Evolutionary conservation across 805 yeast genomes (phyloP).

Genomic region (Candida namnaoensis): DNA sequence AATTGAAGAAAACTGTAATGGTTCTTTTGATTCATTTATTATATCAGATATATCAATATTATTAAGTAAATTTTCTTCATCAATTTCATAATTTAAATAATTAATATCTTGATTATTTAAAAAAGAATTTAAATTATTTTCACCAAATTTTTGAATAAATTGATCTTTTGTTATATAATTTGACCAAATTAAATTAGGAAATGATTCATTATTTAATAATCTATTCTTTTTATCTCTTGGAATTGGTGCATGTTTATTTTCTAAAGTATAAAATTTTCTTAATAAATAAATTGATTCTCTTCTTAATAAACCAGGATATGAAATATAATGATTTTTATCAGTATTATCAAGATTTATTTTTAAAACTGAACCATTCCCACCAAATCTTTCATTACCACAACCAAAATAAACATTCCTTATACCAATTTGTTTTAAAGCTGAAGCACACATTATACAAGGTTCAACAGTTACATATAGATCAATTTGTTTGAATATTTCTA

Average conservation of each 20-base stretch:
- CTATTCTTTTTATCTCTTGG: constrained; percentile 70
- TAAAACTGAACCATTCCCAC: constrained; percentile 90
- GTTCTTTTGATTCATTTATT: too few species aligned
- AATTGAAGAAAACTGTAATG: too few species aligned
- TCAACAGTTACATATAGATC: constrained; percentile 90
- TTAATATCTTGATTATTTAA: constrained; percentile 9
- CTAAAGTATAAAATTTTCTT: constrained; percentile 76
- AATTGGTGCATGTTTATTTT: constrained; percentile 78
- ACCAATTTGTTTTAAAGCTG: constrained; percentile 76
- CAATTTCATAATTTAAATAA: not conserved
- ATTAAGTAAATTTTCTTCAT: constrained; percentile 10
- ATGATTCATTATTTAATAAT: constrained; percentile 44
- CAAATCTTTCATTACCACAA: constrained; percentile 91
- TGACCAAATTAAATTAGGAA: constrained; percentile 51
- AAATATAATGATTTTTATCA: constrained; percentile 28
- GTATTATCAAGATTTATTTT: constrained; percentile 40
- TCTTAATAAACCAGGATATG: constrained; percentile 71
- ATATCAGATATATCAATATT: not conserved
- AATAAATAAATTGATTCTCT: constrained; percentile 78
- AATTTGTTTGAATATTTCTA: constrained; percentile 38
- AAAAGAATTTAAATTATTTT: constrained; percentile 2
- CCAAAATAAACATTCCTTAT: constrained; percentile 76
- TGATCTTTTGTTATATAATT: constrained; percentile 41
- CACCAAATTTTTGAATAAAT: constrained; percentile 36
- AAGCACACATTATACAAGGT: constrained; percentile 98